phyloP scores from a whole-genome alignment of 371 early-diverging fungal species.

The Rhizopus delemar region DNA sequence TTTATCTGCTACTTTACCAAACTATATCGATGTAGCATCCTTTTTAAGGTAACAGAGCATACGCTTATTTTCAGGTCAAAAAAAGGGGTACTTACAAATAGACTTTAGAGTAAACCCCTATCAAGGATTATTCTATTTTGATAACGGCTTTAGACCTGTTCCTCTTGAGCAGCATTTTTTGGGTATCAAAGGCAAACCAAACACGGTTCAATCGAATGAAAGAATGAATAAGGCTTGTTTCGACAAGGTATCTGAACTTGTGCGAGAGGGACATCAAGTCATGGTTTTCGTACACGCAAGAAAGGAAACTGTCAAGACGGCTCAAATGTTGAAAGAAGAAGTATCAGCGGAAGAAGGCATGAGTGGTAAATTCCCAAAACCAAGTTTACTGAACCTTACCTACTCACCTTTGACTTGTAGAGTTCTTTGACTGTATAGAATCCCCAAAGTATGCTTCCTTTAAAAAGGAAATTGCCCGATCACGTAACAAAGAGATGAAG shows the following conservation, averaged over 20 bases:
- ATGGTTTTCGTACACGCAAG: constrained; percentile 99
- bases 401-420: constrained; percentile 15
- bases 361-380: constrained; percentile 35
- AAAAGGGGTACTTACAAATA: not conserved
- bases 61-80: not conserved
- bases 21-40: constrained; percentile 95
- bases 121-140: constrained; percentile 95
- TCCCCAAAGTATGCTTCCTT: constrained; percentile 31
- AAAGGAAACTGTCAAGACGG: constrained; percentile 94
- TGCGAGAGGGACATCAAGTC: constrained; percentile 90
- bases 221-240: constrained; percentile 86
- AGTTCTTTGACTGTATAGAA: constrained; percentile 46
- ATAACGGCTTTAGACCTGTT: constrained; percentile 90
- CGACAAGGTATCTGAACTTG: constrained; percentile 76
- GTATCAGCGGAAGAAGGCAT: constrained; percentile 68
- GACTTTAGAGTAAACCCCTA: constrained; percentile 78
- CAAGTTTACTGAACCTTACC: not conserved
- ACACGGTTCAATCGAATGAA: constrained; percentile 59
- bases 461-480: constrained; percentile 52
- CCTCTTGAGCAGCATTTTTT: constrained; percentile 95
- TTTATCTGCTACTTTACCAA: constrained; percentile 99
- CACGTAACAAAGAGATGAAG: constrained; percentile 83
- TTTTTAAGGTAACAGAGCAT: constrained; percentile 70
- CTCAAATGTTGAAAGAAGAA: constrained; percentile 78
- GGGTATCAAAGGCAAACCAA: constrained; percentile 89